A percentile compares a stretch with the other conserved stretches of the same genome.
Evolutionary conservation across 2,329 filamentous ascomycete genomes (phyloP).

Genomic region (Alternaria hordeiaustralica): DNA sequence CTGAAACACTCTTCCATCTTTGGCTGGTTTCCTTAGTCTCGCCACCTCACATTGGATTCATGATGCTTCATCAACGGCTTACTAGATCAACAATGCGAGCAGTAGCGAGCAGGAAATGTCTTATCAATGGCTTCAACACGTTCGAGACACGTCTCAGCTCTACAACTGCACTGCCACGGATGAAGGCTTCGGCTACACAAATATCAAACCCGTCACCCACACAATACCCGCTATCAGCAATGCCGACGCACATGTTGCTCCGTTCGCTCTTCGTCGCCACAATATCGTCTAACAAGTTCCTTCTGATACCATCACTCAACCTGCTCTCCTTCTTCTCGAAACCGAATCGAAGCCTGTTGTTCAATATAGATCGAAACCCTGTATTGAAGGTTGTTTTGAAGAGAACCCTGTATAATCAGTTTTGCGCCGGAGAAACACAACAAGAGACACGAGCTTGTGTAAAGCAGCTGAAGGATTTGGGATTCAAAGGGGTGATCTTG

Average conservation of each 20-base stretch:
- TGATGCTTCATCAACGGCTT: conserved; percentile 19
- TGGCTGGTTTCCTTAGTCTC: not conserved
- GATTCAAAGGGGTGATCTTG: conserved; percentile 83
- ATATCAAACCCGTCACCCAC: conserved; percentile 12
- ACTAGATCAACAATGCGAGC: not conserved
- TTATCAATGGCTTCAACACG: conserved; percentile 2
- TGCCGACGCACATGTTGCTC: conserved; percentile 38
- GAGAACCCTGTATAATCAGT: conserved; percentile 86
- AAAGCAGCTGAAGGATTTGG: conserved; percentile 70
- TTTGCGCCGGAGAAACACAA: conserved; percentile 81
- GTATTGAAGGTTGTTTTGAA: conserved; percentile 75
- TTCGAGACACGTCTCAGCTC: conserved; percentile 17
- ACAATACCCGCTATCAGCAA: conserved; percentile 29
- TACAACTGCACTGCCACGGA: conserved; percentile 19
- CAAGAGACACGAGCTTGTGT: conserved; percentile 69
- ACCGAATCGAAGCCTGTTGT: conserved; percentile 47
- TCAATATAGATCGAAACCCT: conserved; percentile 74
- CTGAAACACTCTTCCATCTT: not conserved
- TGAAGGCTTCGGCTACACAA: conserved; percentile 9
- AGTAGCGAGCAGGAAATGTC: not conserved
- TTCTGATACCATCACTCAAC: conserved; percentile 49
- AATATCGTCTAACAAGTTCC: conserved; percentile 55
- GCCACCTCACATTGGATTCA: not conserved
- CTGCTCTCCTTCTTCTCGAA: conserved; percentile 51
- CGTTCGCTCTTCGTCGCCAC: conserved; percentile 50